phyloP scores from a whole-genome alignment of 2,329 filamentous ascomycete genomes.

The Purpureocillium takamizusanense region DNA sequence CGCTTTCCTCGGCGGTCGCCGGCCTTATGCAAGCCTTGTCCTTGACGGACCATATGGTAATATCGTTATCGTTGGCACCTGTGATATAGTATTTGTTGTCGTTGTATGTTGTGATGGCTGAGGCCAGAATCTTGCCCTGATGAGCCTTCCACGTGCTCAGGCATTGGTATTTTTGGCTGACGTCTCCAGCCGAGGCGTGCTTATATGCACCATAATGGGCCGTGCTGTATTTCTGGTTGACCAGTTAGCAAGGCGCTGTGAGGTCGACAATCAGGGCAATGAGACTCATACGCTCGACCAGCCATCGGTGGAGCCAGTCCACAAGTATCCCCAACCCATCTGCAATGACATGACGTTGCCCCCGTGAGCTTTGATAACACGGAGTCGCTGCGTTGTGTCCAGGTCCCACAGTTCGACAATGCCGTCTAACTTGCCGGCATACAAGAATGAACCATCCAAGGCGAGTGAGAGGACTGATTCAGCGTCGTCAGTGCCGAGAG shows the following conservation, averaged over 20 bases:
- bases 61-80: constrained; percentile 82
- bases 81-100: constrained; percentile 82
- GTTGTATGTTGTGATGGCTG: constrained; percentile 62
- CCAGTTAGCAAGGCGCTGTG: neutral
- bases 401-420: constrained; percentile 95
- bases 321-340: constrained; percentile 76
- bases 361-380: constrained; percentile 73
- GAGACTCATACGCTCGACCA: constrained; percentile 62
- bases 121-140: constrained; percentile 77
- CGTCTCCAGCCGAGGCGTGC: constrained; percentile 35
- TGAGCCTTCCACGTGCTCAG: constrained; percentile 75
- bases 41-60: constrained; percentile 78
- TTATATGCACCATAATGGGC: constrained; percentile 53
- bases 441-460: constrained; percentile 84
- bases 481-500: constrained; percentile 50
- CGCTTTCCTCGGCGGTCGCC: constrained; percentile 25
- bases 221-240: constrained; percentile 54
- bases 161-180: constrained; percentile 76
- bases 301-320: constrained; percentile 86
- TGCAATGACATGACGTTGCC: constrained; percentile 81
- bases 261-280: neutral
- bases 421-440: constrained; percentile 79
- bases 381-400: constrained; percentile 82
- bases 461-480: constrained; percentile 68
- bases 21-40: constrained; percentile 23